A percentile compares a stretch with the other conserved stretches of the same genome.
phyloP scores from a whole-genome alignment of 768 basidiomycete species.

The Lentinula edodes region DNA sequence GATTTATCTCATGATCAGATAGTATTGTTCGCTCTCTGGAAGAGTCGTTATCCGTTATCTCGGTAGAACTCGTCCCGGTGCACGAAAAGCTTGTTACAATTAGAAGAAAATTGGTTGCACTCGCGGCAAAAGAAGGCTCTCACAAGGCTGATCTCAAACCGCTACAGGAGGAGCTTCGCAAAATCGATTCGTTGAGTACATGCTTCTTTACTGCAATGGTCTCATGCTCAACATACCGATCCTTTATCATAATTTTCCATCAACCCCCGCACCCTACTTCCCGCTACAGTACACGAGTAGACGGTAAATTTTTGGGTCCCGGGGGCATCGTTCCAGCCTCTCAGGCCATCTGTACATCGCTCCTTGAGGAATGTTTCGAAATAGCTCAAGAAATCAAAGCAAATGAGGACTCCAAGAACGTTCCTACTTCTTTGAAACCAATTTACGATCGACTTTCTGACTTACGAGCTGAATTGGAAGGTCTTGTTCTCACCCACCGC shows the following conservation, averaged over 20 bases:
- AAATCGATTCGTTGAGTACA: constrained; percentile 91
- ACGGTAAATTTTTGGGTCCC: constrained; percentile 92
- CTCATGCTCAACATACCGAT: neutral
- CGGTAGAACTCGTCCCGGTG: constrained; percentile 83
- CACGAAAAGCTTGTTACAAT: constrained; percentile 86
- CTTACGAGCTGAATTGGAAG: constrained; percentile 84
- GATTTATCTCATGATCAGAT: constrained; percentile 38
- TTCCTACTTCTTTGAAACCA: constrained; percentile 79
- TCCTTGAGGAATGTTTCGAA: constrained; percentile 96
- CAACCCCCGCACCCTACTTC: constrained; percentile 8
- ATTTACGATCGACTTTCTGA: constrained; percentile 89
- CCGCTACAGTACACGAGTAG: constrained; percentile 74
- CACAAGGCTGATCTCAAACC: constrained; percentile 87
- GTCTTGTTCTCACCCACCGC: constrained; percentile 88
- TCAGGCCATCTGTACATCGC: constrained; percentile 85
- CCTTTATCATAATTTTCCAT: constrained; percentile 13
- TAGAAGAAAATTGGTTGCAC: constrained; percentile 80
- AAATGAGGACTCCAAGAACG: constrained; percentile 83
- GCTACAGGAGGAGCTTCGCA: constrained; percentile 85
- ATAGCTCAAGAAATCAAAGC: constrained; percentile 94
- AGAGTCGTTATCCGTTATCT: constrained; percentile 81
- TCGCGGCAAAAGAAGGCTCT: constrained; percentile 83
- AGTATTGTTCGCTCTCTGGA: constrained; percentile 71
- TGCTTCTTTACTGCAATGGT: constrained; percentile 20
- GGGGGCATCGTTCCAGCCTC: constrained; percentile 87